Base-by-base conservation (phyloP, 306 rosid species). In the Casuarina cunninghamiana region DNA sequence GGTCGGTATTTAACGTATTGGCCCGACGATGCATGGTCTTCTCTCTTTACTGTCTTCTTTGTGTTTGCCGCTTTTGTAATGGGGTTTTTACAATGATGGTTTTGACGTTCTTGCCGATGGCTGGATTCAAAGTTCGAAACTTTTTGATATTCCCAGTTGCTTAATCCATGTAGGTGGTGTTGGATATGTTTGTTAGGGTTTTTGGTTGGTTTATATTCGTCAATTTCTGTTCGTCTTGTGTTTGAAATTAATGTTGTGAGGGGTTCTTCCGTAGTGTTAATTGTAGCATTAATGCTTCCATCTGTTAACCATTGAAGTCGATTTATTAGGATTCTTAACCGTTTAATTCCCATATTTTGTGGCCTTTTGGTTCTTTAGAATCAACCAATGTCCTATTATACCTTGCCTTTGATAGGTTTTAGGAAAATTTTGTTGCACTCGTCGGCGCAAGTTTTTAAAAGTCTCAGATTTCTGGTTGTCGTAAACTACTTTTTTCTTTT, bases 1-100 rank as follows among this genome's bases (percentile, higher is more conserved):
- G 91, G 99, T 96, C 48, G 74, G 82, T 77, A 38, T 75, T 12
- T 61, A 3, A n/a, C 51, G 11, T 32, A 75, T 70, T 43, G 32
- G 35, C 53, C 7, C 46, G 21, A 4, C 19, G 51, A 53, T 69
- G 11, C 38, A 3, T 50, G 43, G 45, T 19, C 26, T 68, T 58
- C 6, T 39, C 48, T 73, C 45, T 3, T 26, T 38, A 53, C 62
- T 48, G 8, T 50, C 38, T 19, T 69, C 51, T 49, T 74, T 5
- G 51, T 4, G 17, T 5, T 55, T 37, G 41, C 42, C 17, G 17
- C 13, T 48, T 44, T 60, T 19, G 39, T 42, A 19, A 35, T 53
- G 38, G 83, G 61, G 63, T 81, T 72, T 82, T 35, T 74, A 50
- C 10, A 35, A 54, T 43, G 26, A 68, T 77, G 61, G 69, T 26